Evolutionary conservation across 2,329 filamentous ascomycete genomes (phyloP).

Genomic region (Chrysoporthe deuterocubensis): DNA sequence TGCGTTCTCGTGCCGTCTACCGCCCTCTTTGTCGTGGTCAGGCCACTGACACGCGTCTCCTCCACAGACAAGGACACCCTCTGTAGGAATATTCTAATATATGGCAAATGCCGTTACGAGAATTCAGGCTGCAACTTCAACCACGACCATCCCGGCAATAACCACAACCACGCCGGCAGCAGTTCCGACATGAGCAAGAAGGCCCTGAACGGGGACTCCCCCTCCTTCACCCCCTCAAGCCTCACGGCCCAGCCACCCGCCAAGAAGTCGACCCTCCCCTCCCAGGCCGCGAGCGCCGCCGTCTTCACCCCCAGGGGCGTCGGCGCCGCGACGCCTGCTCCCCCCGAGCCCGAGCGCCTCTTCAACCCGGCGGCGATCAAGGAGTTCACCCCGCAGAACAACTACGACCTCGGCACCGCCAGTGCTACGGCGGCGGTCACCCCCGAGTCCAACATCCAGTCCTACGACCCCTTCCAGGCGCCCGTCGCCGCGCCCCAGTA

Average conservation of each 20-base stretch:
- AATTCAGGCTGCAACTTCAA: conserved; percentile 91
- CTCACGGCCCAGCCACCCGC: conserved; percentile 42
- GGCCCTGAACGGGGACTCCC: conserved; percentile 90
- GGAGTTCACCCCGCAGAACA: conserved; percentile 62
- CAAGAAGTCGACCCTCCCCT: conserved; percentile 81
- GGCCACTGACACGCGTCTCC: conserved; percentile 24
- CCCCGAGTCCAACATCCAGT: conserved; percentile 49
- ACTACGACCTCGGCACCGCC: conserved; percentile 54
- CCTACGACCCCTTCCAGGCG: conserved; percentile 70
- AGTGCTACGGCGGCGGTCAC: conserved; percentile 45
- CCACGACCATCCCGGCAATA: conserved; percentile 63
- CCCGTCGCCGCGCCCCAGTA: conserved; percentile 55
- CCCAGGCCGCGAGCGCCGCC: conserved; percentile 86
- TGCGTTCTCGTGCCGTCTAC: too few species aligned
- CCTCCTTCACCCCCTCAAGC: conserved; percentile 81
- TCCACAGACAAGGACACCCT: conserved; percentile 77
- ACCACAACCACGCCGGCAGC: conserved; percentile 11
- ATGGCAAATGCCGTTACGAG: conserved; percentile 90
- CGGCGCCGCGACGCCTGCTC: conserved; percentile 46
- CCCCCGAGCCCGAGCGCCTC: conserved; percentile 45
- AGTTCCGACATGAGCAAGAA: conserved; percentile 57
- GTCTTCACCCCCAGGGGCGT: conserved; percentile 77
- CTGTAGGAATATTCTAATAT: conserved; percentile 91
- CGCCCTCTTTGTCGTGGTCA: neutral
- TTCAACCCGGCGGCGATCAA: conserved; percentile 63